Percentiles rank a stretch among this genome's conserved stretches.
These are phyloP conservation scores for Fusarium heterosporum DNA, from an alignment of 2,329 filamentous ascomycete genomes.

Conservation along the genomic window DNA sequence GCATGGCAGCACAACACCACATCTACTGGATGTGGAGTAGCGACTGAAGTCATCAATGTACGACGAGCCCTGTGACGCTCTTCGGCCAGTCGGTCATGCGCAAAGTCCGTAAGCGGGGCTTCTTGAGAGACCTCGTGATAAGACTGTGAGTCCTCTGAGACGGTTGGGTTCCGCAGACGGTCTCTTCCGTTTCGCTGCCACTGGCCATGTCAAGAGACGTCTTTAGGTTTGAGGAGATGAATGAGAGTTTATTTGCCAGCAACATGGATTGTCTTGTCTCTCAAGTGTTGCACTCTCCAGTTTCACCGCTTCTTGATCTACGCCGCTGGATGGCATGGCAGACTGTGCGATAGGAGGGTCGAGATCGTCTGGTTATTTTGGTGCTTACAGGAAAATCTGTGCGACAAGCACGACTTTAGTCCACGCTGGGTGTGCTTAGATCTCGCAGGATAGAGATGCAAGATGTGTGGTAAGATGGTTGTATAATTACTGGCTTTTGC, in stretches of 20 bases:
- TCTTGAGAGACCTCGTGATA: constrained; percentile 11
- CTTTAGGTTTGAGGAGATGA: neutral
- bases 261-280: neutral
- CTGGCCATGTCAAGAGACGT: neutral
- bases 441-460: constrained; percentile 33
- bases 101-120: constrained; percentile 10
- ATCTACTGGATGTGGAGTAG: neutral
- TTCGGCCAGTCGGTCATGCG: constrained; percentile 8
- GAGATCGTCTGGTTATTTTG: neutral
- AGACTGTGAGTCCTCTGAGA: constrained; percentile 3
- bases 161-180: constrained; percentile 14
- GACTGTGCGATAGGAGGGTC: neutral
- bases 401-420: constrained; percentile 7
- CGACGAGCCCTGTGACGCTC: constrained; percentile 13
- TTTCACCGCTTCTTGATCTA: neutral
- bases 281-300: neutral
- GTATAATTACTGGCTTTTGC: neutral
- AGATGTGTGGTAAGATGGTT: constrained; percentile 17
- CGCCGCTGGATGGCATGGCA: neutral
- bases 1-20: neutral
- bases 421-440: constrained; percentile 9
- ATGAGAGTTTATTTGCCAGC: neutral
- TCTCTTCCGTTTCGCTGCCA: neutral
- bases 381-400: constrained; percentile 5
- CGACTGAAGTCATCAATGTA: constrained; percentile 10